A percentile compares a stretch with the other conserved stretches of the same genome.
These are phyloP conservation scores for Colletotrichum truncatum DNA, from an alignment of 2,329 filamentous ascomycete species.

Conservation along the genomic window DNA sequence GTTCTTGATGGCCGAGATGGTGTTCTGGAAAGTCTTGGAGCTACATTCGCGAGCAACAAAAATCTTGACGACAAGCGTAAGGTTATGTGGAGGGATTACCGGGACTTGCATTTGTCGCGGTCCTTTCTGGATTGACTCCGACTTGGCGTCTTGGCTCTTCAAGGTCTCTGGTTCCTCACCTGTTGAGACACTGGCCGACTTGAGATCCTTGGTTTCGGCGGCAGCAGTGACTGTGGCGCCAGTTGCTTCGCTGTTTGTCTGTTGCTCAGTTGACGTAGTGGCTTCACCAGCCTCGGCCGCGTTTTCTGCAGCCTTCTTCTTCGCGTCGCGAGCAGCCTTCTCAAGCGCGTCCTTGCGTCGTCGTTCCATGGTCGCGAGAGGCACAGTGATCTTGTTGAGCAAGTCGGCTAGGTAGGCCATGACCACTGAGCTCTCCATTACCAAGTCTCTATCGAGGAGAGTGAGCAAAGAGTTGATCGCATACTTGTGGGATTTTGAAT, in stretches of 20 bases:
- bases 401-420: conserved; percentile 94
- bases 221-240: conserved; percentile 24
- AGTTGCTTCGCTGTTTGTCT: conserved; percentile 30
- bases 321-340: conserved; percentile 53
- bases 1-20: conserved; percentile 98
- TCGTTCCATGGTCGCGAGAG: conserved; percentile 82
- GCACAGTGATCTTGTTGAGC: conserved; percentile 87
- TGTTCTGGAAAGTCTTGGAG: conserved; percentile 97
- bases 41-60: conserved; percentile 96
- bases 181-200: neutral
- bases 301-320: conserved; percentile 41
- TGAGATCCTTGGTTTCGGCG: conserved; percentile 19
- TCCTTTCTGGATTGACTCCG: conserved; percentile 55
- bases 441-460: conserved; percentile 89
- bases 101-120: conserved; percentile 77
- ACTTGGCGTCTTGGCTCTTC: conserved; percentile 50
- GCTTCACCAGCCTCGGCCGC: conserved; percentile 17
- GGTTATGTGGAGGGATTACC: conserved; percentile 85
- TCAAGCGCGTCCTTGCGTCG: conserved; percentile 77
- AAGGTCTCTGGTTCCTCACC: conserved; percentile 34
- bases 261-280: conserved; percentile 28
- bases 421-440: conserved; percentile 95
- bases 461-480: conserved; percentile 91
- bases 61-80: conserved; percentile 95
- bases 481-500: conserved; percentile 84